phyloP scores from a whole-genome alignment of 371 early-diverging fungal genomes.

The Lichtheimia hyalospora region DNA sequence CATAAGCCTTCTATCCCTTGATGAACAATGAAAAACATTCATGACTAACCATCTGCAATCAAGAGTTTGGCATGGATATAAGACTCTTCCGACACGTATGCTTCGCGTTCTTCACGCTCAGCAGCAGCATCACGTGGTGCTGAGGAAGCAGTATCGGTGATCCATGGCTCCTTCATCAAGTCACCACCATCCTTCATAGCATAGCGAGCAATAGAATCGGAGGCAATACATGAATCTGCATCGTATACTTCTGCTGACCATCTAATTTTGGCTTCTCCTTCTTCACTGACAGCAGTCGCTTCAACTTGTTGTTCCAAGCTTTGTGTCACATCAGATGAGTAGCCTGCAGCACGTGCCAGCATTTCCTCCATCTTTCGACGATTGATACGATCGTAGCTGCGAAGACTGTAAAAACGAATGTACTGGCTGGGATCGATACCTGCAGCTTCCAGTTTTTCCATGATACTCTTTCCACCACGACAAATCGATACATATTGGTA shows the following conservation, averaged over 20 bases:
- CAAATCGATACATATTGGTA: slow-evolving; percentile 77
- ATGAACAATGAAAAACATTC: too few relatives aligned
- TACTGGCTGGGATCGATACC: slow-evolving; percentile 67
- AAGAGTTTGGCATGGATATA: slow-evolving; percentile 93
- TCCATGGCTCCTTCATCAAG: slow-evolving; percentile 18
- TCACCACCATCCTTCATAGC: slow-evolving; percentile 25
- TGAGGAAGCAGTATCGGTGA: slow-evolving; percentile 12
- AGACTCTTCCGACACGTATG: slow-evolving; percentile 81
- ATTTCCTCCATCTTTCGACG: slow-evolving; percentile 35
- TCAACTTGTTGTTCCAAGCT: slow-evolving; percentile 33
- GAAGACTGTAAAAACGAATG: slow-evolving; percentile 71
- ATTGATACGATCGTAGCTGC: slow-evolving; percentile 67
- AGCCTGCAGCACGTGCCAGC: slow-evolving; percentile 36
- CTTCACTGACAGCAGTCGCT: slow-evolving; percentile 26
- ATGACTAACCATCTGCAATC: slow-evolving; percentile 77
- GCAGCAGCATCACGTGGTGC: slow-evolving; percentile 8
- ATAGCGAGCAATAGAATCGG: slow-evolving; percentile 22
- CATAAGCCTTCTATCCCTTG: too few relatives aligned
- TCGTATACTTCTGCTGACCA: slow-evolving; percentile 16
- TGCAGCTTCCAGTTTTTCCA: slow-evolving; percentile 45
- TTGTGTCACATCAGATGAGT: slow-evolving; percentile 20
- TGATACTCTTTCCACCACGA: slow-evolving; percentile 67
- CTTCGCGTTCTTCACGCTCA: slow-evolving; percentile 36
- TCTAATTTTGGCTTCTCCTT: slow-evolving; percentile 9
- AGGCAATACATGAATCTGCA: slow-evolving; percentile 33